Evolutionary conservation across 768 basidiomycete species (phyloP).

Genomic region (Termitomyces sp.): DNA sequence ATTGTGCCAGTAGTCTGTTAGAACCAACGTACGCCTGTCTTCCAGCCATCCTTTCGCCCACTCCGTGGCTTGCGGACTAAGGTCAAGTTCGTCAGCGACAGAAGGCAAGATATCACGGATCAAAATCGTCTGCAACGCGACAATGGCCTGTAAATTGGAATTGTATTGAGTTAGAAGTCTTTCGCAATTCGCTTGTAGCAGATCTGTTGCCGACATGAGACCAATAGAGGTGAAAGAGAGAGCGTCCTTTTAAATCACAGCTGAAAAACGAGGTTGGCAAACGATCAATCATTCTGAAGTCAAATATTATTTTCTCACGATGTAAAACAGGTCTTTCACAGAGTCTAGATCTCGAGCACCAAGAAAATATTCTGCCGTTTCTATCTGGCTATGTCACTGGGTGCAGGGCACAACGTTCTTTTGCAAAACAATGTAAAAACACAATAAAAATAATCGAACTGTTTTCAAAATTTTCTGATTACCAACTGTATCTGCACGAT

Average conservation of each 20-base stretch:
- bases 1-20: slow-evolving; percentile 1
- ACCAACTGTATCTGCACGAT: no score
- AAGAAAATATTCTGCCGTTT: no score
- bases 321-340: neutral
- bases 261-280: no score
- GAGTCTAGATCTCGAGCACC: no score
- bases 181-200: slow-evolving; percentile 41
- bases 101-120: slow-evolving; percentile 55
- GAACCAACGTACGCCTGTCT: slow-evolving; percentile 51
- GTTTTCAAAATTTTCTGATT: no score
- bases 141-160: slow-evolving; percentile 39
- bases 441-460: no score
- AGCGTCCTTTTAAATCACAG: neutral
- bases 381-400: no score
- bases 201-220: slow-evolving; percentile 22
- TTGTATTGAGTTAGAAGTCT: slow-evolving; percentile 45
- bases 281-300: neutral
- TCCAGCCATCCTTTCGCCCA: slow-evolving; percentile 59
- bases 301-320: neutral
- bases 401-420: no score
- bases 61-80: slow-evolving; percentile 37
- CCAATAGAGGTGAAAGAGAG: neutral
- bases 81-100: slow-evolving; percentile 50
- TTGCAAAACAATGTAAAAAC: no score
- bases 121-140: slow-evolving; percentile 43